phyloP scores from a whole-genome alignment of 1,139 yeast species.

The Blastobotrys proliferans region DNA sequence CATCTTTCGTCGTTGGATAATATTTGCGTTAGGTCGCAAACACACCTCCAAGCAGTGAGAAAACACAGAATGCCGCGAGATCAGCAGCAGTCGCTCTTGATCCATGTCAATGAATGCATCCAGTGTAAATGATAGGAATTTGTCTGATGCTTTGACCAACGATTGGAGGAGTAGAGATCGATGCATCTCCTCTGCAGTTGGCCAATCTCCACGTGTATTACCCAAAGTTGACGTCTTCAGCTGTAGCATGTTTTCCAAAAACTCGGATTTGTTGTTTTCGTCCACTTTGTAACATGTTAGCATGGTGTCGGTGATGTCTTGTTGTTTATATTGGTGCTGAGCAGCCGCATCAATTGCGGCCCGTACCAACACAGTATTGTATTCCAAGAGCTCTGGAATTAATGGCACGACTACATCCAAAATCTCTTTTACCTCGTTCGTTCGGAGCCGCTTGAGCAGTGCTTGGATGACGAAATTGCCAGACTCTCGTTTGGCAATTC shows the following conservation, averaged over 20 bases:
- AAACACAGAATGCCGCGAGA: slow-evolving; percentile 85
- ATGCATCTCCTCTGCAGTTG: slow-evolving; percentile 85
- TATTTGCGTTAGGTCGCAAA: slow-evolving; percentile 45
- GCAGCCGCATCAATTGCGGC: slow-evolving; percentile 65
- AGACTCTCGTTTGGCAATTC: slow-evolving; percentile 72
- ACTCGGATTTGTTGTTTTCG: slow-evolving; percentile 31
- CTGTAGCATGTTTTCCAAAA: slow-evolving; percentile 65
- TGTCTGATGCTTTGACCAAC: slow-evolving; percentile 52
- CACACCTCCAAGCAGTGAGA: slow-evolving; percentile 63
- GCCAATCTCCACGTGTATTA: slow-evolving; percentile 83
- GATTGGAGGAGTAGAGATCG: slow-evolving; percentile 70
- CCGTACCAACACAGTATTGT: slow-evolving; percentile 57
- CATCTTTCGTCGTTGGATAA: slow-evolving; percentile 60
- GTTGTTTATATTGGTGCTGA: slow-evolving; percentile 52
- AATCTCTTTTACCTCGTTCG: slow-evolving; percentile 56
- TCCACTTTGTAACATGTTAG: slow-evolving; percentile 49
- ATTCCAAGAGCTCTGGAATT: slow-evolving; percentile 54
- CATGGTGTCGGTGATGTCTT: slow-evolving; percentile 60
- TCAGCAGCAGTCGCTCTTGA: slow-evolving; percentile 53
- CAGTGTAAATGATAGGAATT: slow-evolving; percentile 55
- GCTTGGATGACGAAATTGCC: slow-evolving; percentile 82
- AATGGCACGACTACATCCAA: slow-evolving; percentile 69
- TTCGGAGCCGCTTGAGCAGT: slow-evolving; percentile 54
- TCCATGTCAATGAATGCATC: slow-evolving; percentile 60
- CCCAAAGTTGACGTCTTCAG: slow-evolving; percentile 71